These are phyloP conservation scores for Paraconiothyrium sp. DNA, from an alignment of 2,329 filamentous ascomycete species.

Conservation along the genomic window DNA sequence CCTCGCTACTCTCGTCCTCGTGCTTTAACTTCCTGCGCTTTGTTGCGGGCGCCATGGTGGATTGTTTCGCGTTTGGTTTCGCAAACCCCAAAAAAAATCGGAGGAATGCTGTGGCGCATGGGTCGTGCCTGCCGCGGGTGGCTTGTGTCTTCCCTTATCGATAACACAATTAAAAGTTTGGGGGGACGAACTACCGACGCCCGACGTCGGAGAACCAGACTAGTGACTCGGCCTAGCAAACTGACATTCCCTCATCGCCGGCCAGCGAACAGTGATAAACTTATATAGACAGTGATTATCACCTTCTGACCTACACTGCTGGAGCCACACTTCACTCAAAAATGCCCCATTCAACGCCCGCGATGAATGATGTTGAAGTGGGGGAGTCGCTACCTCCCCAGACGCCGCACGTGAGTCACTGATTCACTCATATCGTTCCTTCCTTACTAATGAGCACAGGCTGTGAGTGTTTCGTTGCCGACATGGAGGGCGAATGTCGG, in stretches of 20 bases:
- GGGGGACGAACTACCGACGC: slow-evolving; percentile 11
- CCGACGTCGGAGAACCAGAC: slow-evolving; percentile 11
- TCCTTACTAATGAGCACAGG: slow-evolving; percentile 62
- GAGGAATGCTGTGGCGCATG: slow-evolving; percentile 7
- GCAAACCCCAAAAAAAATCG: slow-evolving; percentile 8
- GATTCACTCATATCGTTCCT: slow-evolving; percentile 6
- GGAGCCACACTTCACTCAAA: not conserved
- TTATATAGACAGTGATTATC: slow-evolving; percentile 1
- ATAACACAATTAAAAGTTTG: slow-evolving; percentile 7
- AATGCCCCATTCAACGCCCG: slow-evolving; percentile 37
- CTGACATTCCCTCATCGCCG: slow-evolving; percentile 14
- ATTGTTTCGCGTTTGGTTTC: not conserved
- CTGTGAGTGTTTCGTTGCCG: slow-evolving; percentile 93
- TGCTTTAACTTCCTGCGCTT: slow-evolving; percentile 61
- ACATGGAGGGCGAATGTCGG: slow-evolving; percentile 91
- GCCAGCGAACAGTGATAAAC: not conserved
- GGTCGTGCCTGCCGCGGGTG: slow-evolving; percentile 3
- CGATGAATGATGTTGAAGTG: slow-evolving; percentile 49
- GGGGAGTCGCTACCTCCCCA: slow-evolving; percentile 51
- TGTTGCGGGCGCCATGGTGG: slow-evolving; percentile 47
- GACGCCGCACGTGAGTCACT: slow-evolving; percentile 52
- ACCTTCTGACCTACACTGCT: not conserved
- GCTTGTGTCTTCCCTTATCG: slow-evolving; percentile 10
- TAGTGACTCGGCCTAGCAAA: slow-evolving; percentile 5
- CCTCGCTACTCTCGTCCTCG: slow-evolving; percentile 39